These are phyloP conservation scores for Trichothecium roseum DNA, from an alignment of 2,329 filamentous ascomycete genomes.

Conservation along the genomic window DNA sequence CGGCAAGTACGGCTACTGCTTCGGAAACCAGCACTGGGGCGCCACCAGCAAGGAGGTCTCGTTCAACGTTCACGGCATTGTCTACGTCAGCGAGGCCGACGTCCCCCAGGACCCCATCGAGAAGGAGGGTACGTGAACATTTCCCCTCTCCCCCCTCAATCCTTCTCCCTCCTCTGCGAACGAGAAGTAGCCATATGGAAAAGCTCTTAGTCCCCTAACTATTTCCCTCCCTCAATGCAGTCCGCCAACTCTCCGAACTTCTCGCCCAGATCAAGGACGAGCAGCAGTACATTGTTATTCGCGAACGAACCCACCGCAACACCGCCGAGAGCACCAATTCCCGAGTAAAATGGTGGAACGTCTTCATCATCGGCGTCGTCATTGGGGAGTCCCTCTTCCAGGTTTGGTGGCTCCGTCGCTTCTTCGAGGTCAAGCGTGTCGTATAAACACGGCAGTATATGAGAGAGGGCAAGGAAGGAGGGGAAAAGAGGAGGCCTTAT, in stretches of 20 bases:
- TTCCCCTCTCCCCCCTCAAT: background rate
- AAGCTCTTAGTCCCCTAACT: background rate
- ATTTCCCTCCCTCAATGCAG: slow-evolving; percentile 30
- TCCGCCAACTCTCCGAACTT: slow-evolving; percentile 73
- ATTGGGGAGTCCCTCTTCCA: slow-evolving; percentile 92
- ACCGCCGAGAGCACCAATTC: slow-evolving; percentile 97
- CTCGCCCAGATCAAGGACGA: slow-evolving; percentile 93
- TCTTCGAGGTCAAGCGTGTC: slow-evolving; percentile 78
- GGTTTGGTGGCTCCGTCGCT: slow-evolving; percentile 98
- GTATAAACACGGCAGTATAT: slow-evolving; percentile 29
- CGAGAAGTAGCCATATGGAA: too few species aligned
- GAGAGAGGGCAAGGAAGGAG: background rate
- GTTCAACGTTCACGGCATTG: slow-evolving; percentile 98
- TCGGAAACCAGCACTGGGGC: slow-evolving; percentile 97
- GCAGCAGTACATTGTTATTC: slow-evolving; percentile 90
- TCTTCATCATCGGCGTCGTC: slow-evolving; percentile 86
- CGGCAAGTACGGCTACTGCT: slow-evolving; percentile 93
- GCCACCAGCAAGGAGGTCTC: slow-evolving; percentile 95
- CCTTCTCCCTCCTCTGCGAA: too few species aligned
- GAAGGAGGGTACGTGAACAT: slow-evolving; percentile 57
- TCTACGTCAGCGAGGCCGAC: slow-evolving; percentile 88
- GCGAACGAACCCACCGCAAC: slow-evolving; percentile 94
- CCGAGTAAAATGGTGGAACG: slow-evolving; percentile 98
- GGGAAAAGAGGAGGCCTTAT: too few species aligned
- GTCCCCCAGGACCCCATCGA: slow-evolving; percentile 80